Conservation (phyloP, 148 eudicot genomes). For the Polygonum aviculare region DNA sequence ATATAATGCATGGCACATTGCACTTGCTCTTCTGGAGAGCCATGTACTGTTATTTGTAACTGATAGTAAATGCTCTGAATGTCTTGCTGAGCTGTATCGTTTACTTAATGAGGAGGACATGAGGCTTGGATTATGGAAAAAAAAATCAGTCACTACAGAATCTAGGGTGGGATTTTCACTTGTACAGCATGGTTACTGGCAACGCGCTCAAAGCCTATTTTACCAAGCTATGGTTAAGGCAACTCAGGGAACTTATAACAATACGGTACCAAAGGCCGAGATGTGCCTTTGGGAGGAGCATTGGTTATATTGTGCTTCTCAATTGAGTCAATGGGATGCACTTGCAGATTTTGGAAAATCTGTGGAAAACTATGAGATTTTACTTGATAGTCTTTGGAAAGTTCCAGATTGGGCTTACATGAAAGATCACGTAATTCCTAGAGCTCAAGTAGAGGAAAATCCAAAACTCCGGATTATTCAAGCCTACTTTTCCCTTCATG, state of each 20-base stretch:
- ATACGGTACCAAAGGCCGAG: slow-evolving; percentile 96
- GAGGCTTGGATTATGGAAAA: slow-evolving; percentile 99
- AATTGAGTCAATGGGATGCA: slow-evolving; percentile 96
- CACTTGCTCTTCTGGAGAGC: slow-evolving; percentile 88
- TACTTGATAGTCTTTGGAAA: slow-evolving; percentile 93
- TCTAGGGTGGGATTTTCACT: slow-evolving; percentile 95
- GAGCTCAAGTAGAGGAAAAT: slow-evolving; percentile 97
- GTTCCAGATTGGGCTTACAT: slow-evolving; percentile 92
- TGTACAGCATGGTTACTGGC: slow-evolving; percentile 98
- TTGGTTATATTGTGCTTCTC: slow-evolving; percentile 92
- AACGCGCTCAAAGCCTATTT: slow-evolving; percentile 91
- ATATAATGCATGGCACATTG: slow-evolving; percentile 98
- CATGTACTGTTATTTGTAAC: slow-evolving; percentile 90
- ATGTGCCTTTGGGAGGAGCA: slow-evolving; percentile 99
- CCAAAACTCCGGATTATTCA: slow-evolving; percentile 90
- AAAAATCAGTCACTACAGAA: slow-evolving; percentile 82
- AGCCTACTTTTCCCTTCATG: slow-evolving; percentile 94
- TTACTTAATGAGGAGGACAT: slow-evolving; percentile 98
- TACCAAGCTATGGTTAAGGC: slow-evolving; percentile 98
- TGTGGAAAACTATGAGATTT: slow-evolving; percentile 84
- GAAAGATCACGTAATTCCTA: slow-evolving; percentile 86
- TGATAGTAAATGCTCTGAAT: slow-evolving; percentile 90
- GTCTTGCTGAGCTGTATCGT: slow-evolving; percentile 95
- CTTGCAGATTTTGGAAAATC: slow-evolving; percentile 88
- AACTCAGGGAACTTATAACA: slow-evolving; percentile 93